These are phyloP conservation scores for Penicillium tannophilum DNA, from an alignment of 495 filamentous ascomycete genomes.

Conservation along the genomic window DNA sequence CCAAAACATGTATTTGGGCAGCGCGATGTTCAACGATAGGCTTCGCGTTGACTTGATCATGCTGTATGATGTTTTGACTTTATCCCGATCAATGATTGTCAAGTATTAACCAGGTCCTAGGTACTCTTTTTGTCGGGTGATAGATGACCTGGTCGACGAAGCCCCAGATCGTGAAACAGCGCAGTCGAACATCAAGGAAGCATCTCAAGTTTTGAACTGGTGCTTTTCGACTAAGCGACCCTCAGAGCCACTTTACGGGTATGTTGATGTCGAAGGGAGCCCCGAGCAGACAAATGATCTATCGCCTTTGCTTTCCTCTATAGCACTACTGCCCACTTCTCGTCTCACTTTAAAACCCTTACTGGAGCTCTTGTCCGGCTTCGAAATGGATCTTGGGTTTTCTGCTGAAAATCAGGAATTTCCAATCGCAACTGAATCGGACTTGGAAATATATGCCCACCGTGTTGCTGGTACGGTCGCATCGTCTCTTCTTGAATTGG, in stretches of 20 bases:
- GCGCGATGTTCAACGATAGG: conserved; percentile 60
- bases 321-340: conserved; percentile 53
- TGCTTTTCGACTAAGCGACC: conserved; percentile 10
- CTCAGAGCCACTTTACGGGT: conserved; percentile 7
- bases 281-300: background rate
- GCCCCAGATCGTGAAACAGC: conserved; percentile 33
- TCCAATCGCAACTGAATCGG: conserved; percentile 56
- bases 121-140: conserved; percentile 72
- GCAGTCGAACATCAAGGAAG: conserved; percentile 13
- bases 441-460: conserved; percentile 58
- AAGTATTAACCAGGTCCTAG: conserved; percentile 14
- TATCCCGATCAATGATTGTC: background rate
- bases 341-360: conserved; percentile 56
- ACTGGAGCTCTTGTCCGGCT: conserved; percentile 60
- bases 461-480: conserved; percentile 70
- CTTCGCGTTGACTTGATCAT: conserved; percentile 66
- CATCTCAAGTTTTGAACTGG: conserved; percentile 15
- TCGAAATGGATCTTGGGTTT: conserved; percentile 63
- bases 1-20: conserved; percentile 69
- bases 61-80: conserved; percentile 37
- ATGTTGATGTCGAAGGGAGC: conserved; percentile 2
- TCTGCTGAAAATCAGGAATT: conserved; percentile 26
- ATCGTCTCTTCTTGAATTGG: conserved; percentile 62
- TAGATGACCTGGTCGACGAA: conserved; percentile 69
- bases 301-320: conserved; percentile 14